A percentile compares a stretch with the other conserved stretches of the same genome.
Conservation (phyloP, 2,329 filamentous ascomycete genomes). For the Claviceps sp. region DNA sequence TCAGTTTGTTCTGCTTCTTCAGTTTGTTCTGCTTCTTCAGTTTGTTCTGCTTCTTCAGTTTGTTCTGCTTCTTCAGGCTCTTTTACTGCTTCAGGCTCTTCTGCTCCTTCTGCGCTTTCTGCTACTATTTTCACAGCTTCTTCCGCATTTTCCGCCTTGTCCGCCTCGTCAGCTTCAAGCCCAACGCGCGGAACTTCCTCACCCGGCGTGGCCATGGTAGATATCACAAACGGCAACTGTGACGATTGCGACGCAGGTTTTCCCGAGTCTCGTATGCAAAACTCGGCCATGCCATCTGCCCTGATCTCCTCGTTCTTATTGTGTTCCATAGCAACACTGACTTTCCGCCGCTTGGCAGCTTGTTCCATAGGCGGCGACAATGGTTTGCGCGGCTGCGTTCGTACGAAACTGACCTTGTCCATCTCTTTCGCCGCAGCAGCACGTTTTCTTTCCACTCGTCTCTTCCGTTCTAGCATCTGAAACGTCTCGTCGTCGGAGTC, state of each 20-base stretch:
- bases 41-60: too few species aligned
- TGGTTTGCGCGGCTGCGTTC: slow-evolving; percentile 9
- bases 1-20: too few species aligned
- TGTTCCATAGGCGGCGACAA: slow-evolving; percentile 9
- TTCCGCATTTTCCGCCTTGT: too few species aligned
- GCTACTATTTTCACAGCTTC: too few species aligned
- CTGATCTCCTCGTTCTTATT: background rate
- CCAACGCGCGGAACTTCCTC: slow-evolving; percentile 10
- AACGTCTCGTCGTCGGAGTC: slow-evolving; percentile 22
- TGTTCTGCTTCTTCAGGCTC: too few species aligned
- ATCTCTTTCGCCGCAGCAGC: slow-evolving; percentile 27
- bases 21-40: too few species aligned
- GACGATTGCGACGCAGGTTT: slow-evolving; percentile 13
- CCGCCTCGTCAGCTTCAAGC: background rate
- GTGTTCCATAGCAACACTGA: background rate
- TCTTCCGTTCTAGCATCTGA: slow-evolving; percentile 20
- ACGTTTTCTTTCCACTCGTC: slow-evolving; percentile 23
- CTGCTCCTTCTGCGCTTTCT: too few species aligned
- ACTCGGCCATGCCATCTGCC: background rate
- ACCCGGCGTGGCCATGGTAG: slow-evolving; percentile 21
- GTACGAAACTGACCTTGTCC: slow-evolving; percentile 25
- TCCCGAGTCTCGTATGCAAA: slow-evolving; percentile 13
- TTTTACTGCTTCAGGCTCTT: too few species aligned
- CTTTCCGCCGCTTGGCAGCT: slow-evolving; percentile 16
- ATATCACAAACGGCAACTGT: slow-evolving; percentile 13